Conservation (phyloP, 768 basidiomycete species). For the Russula earlei region DNA sequence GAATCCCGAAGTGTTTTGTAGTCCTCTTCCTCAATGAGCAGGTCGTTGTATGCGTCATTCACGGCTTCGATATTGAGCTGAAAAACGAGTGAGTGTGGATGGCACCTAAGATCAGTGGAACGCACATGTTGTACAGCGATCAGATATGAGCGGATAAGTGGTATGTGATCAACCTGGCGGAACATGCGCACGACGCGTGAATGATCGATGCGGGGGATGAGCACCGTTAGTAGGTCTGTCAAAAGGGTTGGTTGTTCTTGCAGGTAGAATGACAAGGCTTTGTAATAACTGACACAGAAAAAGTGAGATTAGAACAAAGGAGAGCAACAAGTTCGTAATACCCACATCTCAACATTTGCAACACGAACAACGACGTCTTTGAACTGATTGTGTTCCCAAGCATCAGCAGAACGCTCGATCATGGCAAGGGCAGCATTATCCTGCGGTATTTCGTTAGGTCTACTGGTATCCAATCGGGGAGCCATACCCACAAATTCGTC, state of each 20-base stretch:
- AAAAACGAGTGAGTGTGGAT: neutral
- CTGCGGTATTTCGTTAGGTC: constrained; percentile 28
- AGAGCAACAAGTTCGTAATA: neutral
- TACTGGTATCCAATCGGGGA: neutral
- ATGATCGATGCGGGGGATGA: constrained; percentile 93
- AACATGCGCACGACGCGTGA: constrained; percentile 93
- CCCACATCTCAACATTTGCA: constrained; percentile 94
- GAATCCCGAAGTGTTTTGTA: constrained; percentile 96
- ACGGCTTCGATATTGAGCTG: constrained; percentile 94
- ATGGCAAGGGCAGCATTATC: constrained; percentile 97
- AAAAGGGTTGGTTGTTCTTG: constrained; percentile 89
- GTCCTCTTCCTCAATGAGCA: constrained; percentile 99
- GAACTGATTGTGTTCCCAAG: constrained; percentile 99
- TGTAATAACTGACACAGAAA: constrained; percentile 65
- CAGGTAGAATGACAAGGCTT: constrained; percentile 87
- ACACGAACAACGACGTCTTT: constrained; percentile 96
- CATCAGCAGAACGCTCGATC: constrained; percentile 97
- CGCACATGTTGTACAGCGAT: constrained; percentile 91
- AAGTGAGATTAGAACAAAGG: constrained; percentile 3
- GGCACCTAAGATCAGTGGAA: neutral
- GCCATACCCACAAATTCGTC: constrained; percentile 72
- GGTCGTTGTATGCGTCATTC: constrained; percentile 95
- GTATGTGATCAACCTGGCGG: constrained; percentile 90
- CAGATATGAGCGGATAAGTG: constrained; percentile 90
- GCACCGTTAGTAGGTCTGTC: constrained; percentile 85